Evolutionary conservation across 768 basidiomycete species (phyloP).

Genomic region (Asterophora parasitica): DNA sequence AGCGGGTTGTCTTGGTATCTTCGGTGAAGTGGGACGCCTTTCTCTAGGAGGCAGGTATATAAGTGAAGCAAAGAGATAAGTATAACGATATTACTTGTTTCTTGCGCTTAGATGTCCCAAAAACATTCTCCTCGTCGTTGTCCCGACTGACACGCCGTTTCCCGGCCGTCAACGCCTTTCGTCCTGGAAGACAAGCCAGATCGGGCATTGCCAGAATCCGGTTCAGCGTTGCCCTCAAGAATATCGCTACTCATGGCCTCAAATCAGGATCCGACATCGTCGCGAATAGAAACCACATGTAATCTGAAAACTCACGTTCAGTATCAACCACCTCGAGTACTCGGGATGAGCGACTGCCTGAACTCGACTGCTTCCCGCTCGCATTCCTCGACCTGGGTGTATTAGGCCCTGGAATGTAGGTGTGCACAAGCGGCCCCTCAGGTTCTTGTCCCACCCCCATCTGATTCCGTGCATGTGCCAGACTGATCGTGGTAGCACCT

Average conservation of each 20-base stretch:
- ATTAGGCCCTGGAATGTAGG: constrained; percentile 5
- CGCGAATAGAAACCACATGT: no score
- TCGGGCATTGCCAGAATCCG: constrained; percentile 40
- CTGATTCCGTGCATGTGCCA: constrained; percentile 17
- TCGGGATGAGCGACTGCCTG: constrained; percentile 26
- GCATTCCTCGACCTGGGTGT: constrained; percentile 16
- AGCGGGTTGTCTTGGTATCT: neutral
- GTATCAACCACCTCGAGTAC: constrained; percentile 38
- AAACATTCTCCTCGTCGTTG: neutral
- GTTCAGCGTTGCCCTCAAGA: constrained; percentile 33
- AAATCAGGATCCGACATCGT: neutral
- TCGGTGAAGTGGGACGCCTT: neutral
- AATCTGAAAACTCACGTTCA: constrained; percentile 39
- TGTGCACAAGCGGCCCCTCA: neutral
- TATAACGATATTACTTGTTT: constrained; percentile 7
- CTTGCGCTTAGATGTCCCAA: neutral
- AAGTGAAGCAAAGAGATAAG: neutral
- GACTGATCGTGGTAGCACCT: constrained; percentile 13
- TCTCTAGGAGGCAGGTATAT: neutral
- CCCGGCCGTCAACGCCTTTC: neutral
- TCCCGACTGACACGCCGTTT: neutral
- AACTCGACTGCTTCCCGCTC: constrained; percentile 14
- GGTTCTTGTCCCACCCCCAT: constrained; percentile 3
- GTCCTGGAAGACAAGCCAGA: constrained; percentile 34
- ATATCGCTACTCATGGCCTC: constrained; percentile 23